These are phyloP conservation scores for Suhomyces pyralidae DNA, from an alignment of 805 yeast species.

Conservation along the genomic window DNA sequence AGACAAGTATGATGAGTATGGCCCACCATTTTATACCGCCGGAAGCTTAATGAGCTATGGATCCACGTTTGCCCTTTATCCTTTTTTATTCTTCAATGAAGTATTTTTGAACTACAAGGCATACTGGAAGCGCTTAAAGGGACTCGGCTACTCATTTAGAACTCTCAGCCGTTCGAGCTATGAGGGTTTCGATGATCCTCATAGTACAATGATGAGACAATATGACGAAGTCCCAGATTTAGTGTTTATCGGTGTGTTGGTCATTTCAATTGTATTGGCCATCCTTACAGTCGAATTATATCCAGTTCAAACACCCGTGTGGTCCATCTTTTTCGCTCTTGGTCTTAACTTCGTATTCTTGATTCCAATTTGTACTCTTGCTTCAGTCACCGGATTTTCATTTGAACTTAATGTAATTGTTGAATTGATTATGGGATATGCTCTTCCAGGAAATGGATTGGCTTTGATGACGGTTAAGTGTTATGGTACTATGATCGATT, in stretches of 20 bases:
- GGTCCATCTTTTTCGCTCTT: slow-evolving; percentile 55
- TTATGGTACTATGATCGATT: slow-evolving; percentile 29
- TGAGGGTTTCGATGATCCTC: slow-evolving; percentile 22
- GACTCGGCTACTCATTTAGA: not conserved
- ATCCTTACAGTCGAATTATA: slow-evolving; percentile 28
- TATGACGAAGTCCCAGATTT: slow-evolving; percentile 24
- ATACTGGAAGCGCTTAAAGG: not conserved
- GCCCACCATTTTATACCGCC: slow-evolving; percentile 19
- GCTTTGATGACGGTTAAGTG: slow-evolving; percentile 53
- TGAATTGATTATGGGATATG: slow-evolving; percentile 56
- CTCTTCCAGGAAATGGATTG: slow-evolving; percentile 52
- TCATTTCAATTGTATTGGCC: slow-evolving; percentile 20
- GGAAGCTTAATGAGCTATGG: slow-evolving; percentile 16
- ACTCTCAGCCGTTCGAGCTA: slow-evolving; percentile 12
- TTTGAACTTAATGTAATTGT: slow-evolving; percentile 52
- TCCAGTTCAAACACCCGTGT: slow-evolving; percentile 52
- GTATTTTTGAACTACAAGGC: slow-evolving; percentile 5
- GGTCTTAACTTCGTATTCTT: slow-evolving; percentile 50
- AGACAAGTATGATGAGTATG: slow-evolving; percentile 11
- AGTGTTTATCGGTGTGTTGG: slow-evolving; percentile 19
- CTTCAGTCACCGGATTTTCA: slow-evolving; percentile 46
- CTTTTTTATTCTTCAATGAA: slow-evolving; percentile 17
- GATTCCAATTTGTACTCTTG: slow-evolving; percentile 49
- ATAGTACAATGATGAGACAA: slow-evolving; percentile 21
- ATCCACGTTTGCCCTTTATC: slow-evolving; percentile 18